Percentiles rank a stretch among this genome's conserved stretches.
Evolutionary conservation across 139 green algal species (phyloP).

Genomic region (Coelastrella sp.): DNA sequence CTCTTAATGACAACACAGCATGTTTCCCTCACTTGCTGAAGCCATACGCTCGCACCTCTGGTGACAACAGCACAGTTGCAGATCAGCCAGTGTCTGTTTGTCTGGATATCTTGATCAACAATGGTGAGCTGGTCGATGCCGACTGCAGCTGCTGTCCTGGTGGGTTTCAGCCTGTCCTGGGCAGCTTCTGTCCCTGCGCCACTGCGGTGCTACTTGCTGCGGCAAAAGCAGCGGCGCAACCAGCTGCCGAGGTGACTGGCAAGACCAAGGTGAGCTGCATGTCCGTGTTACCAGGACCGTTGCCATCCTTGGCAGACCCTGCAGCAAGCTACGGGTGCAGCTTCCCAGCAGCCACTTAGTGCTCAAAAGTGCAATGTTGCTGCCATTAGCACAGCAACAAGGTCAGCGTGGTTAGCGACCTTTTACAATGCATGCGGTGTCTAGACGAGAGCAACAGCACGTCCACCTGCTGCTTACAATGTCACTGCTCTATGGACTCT

Average conservation of each 20-base stretch:
- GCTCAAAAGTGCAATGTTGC: no score
- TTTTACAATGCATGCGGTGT: no score
- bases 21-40: conserved; percentile 9
- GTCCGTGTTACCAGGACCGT: no score
- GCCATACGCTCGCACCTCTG: background rate
- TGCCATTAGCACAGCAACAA: no score
- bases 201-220: conserved; percentile 32
- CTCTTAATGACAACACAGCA: background rate
- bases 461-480: no score
- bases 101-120: background rate
- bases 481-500: no score
- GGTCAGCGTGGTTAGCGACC: no score
- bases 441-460: no score
- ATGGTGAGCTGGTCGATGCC: conserved; percentile 38
- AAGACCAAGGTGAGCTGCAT: background rate
- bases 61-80: background rate
- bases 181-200: conserved; percentile 44
- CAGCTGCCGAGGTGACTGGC: background rate
- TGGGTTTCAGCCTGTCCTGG: conserved; percentile 39
- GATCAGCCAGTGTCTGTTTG: background rate
- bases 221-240: background rate
- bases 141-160: conserved; percentile 44
- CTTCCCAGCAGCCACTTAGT: no score
- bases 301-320: no score
- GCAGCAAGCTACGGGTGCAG: no score